Conservation (phyloP, 345 rosid genomes). For the Rubroshorea leprosula region DNA sequence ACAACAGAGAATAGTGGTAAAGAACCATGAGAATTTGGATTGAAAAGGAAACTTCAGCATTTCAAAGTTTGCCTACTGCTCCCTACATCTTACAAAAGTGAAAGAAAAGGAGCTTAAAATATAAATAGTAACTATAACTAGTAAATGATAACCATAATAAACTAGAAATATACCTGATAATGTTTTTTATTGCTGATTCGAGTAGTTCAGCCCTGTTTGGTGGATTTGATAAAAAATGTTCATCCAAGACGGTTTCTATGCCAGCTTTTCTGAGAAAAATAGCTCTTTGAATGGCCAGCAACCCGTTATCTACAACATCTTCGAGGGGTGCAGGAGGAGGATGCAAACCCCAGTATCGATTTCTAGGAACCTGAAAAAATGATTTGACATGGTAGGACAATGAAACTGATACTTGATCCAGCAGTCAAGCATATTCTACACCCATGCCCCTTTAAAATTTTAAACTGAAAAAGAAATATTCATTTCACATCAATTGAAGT, state of each 20-base stretch:
- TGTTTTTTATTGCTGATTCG: conserved; percentile 70
- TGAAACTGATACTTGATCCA: conserved; percentile 2
- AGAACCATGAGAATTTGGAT: neutral
- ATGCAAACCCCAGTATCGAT: conserved; percentile 97
- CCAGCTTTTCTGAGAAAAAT: conserved; percentile 93
- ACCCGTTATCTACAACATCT: conserved; percentile 91
- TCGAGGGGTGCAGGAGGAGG: conserved; percentile 94
- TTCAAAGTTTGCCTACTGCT: no score
- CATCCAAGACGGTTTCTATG: conserved; percentile 74
- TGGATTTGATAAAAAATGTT: conserved; percentile 65
- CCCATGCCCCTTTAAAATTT: neutral
- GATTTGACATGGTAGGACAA: conserved; percentile 16
- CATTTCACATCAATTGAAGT: neutral
- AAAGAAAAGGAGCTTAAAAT: neutral
- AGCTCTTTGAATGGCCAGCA: conserved; percentile 89
- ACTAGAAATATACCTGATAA: conserved; percentile 51
- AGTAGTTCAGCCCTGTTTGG: conserved; percentile 77
- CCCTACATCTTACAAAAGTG: no score
- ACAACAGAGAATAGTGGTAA: neutral
- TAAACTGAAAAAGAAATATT: neutral
- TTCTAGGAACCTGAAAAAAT: conserved; percentile 85
- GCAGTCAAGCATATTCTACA: neutral
- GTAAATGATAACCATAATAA: neutral
- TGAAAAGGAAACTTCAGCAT: no score
- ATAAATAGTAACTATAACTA: neutral